Evolutionary conservation across 2,329 filamentous ascomycete species (phyloP), one percentile per base, ranked within the genome.

Genomic region (Fusarium bulbicola): DNA sequence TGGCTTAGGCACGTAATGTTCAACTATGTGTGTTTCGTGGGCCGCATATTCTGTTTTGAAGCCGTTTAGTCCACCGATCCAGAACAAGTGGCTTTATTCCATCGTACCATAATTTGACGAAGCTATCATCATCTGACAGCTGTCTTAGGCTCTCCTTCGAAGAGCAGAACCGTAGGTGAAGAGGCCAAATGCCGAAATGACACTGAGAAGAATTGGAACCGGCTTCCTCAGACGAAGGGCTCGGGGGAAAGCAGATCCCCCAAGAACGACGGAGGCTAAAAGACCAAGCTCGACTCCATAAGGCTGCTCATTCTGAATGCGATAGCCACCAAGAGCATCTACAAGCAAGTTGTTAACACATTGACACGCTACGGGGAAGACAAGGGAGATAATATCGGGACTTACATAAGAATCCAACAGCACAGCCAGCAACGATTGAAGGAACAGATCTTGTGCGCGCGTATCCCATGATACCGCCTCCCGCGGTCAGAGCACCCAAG

Each of bases 251-350:
- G 50, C 50, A 39, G 50, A 54, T 30, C 50, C 50, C 8, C 50
- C 50, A 30, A 54, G 50, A 30, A 54, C 26, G 11, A 30, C 32
- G 2, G 94, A 97, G 9, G 96, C 96, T 47, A 98, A 86, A 15
- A 99, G 88, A n/a, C 92, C 93, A 47, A 97, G 86, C 83, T 98
- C 96, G 75, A 97, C 85, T 71, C 95, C 96, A 81, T 96, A 97
- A 7, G 93, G 81, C 80, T 94, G 88, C 69, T 88, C 86, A 77
- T 90, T 91, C 77, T 92, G 91, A 72, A 97, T 91, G 66, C 95
- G 93, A 79, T 93, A 91, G 73, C 92, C 95, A 72, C 94, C 94
- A 47, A 97, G 86, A 30, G 91, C 91, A 83, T 99, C 88, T 90
- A 71, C 40, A 37, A 43, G 49, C 32, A 8, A 28, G 7, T 24